A percentile compares a stretch with the other conserved stretches of the same genome.
phyloP scores from a whole-genome alignment of 2,329 filamentous ascomycete species.

The Aspergillus pseudoterreus region DNA sequence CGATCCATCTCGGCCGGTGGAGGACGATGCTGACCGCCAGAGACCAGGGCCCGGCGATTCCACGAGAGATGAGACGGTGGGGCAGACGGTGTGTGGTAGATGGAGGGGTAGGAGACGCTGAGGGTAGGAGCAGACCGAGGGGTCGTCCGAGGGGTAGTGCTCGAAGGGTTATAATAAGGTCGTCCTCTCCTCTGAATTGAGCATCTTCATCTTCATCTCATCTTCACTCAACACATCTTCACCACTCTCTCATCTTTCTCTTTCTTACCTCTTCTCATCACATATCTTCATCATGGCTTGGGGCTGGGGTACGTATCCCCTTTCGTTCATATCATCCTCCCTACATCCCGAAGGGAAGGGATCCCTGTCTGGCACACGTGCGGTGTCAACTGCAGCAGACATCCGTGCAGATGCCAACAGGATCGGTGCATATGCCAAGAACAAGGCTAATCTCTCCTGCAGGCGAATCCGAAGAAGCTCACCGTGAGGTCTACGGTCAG shows the following conservation, averaged over 20 bases:
- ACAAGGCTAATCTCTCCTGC: conserved; percentile 1
- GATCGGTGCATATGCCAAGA: neutral
- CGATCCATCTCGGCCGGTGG: neutral
- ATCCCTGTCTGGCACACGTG: neutral
- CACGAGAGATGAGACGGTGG: neutral
- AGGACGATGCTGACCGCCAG: neutral
- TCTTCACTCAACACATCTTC: neutral
- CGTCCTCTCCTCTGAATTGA: neutral
- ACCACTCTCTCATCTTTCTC: conserved; percentile 3
- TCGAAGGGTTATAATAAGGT: conserved; percentile 3
- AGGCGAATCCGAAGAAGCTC: conserved; percentile 53
- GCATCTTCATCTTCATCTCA: neutral
- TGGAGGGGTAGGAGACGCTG: neutral
- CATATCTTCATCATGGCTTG: conserved; percentile 29
- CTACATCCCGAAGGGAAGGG: neutral
- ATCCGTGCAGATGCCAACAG: neutral
- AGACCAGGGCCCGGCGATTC: neutral
- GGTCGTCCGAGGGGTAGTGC: neutral
- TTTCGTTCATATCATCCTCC: neutral
- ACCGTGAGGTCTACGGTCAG: conserved; percentile 53
- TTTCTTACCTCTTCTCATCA: conserved; percentile 8
- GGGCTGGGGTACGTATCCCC: conserved; percentile 29
- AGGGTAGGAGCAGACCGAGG: neutral
- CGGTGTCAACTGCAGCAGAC: neutral
- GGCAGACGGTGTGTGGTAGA: neutral